phyloP scores from a whole-genome alignment of 116 monocot species.

The Cymodocea nodosa region DNA sequence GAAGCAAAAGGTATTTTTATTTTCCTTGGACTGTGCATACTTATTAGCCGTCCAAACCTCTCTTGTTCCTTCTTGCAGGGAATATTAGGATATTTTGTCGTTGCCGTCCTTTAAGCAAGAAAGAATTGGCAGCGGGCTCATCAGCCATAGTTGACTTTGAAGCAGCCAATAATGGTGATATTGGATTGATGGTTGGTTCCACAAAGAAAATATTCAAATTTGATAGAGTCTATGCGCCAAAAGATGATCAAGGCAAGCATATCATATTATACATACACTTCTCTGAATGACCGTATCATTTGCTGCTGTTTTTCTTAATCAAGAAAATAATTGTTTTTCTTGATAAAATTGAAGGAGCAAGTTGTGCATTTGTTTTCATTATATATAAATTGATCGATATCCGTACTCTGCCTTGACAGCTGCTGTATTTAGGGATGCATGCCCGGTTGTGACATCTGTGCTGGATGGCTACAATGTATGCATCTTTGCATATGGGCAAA shows the following conservation, averaged over 20 bases:
- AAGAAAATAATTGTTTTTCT: too few relatives aligned
- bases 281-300: too few relatives aligned
- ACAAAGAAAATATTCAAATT: conserved; percentile 69
- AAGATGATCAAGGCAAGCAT: conserved; percentile 50
- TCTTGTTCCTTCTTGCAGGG: conserved; percentile 31
- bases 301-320: too few relatives aligned
- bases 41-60: not conserved
- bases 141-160: conserved; percentile 57
- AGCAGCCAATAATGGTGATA: conserved; percentile 63
- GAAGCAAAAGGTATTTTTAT: conserved; percentile 52
- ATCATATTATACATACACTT: not conserved
- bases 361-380: too few relatives aligned
- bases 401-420: conserved; percentile 22
- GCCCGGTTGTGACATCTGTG: conserved; percentile 70
- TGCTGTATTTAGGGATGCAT: conserved; percentile 75
- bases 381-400: not conserved
- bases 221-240: conserved; percentile 68
- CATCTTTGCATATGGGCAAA: conserved; percentile 95
- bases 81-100: conserved; percentile 91
- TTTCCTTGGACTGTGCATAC: not conserved
- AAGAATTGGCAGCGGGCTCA: conserved; percentile 45
- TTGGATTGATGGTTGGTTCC: conserved; percentile 43
- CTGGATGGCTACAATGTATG: conserved; percentile 94
- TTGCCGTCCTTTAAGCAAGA: conserved; percentile 71
- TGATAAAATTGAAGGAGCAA: too few relatives aligned